Conservation (phyloP, 352 stramenopile species). For the Pythium dissimile region DNA sequence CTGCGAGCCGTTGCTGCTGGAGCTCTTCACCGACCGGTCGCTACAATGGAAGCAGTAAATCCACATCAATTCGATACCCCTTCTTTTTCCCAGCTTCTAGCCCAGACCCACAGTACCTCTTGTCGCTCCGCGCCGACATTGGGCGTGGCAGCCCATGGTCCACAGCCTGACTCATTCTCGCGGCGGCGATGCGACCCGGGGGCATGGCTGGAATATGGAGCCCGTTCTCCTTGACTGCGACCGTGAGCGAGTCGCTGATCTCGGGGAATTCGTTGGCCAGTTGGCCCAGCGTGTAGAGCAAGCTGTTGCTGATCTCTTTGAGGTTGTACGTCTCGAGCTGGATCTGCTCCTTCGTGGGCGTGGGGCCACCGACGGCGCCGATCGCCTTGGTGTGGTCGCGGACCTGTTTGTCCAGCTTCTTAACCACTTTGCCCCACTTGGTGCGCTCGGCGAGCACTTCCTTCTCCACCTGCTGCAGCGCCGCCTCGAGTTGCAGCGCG, state of each 20-base stretch:
- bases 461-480: constrained; percentile 61
- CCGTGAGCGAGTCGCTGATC: constrained; percentile 80
- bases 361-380: constrained; percentile 24
- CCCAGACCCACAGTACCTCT: constrained; percentile 39
- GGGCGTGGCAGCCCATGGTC: constrained; percentile 42
- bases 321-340: constrained; percentile 71
- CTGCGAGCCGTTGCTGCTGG: constrained; percentile 48
- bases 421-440: constrained; percentile 70
- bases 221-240: constrained; percentile 64
- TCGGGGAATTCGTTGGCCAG: constrained; percentile 93
- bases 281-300: constrained; percentile 91
- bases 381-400: constrained; percentile 50
- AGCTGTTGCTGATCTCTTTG: constrained; percentile 80
- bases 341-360: constrained; percentile 75
- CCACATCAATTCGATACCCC: background rate
- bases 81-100: constrained; percentile 2
- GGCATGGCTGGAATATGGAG: constrained; percentile 78
- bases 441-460: constrained; percentile 59
- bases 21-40: constrained; percentile 49
- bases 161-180: constrained; percentile 30
- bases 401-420: constrained; percentile 67
- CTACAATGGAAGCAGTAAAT: constrained; percentile 20
- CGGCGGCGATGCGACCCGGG: constrained; percentile 54
- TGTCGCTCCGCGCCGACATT: constrained; percentile 65
- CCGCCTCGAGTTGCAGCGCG: constrained; percentile 51